A percentile compares a stretch with the other conserved stretches of the same genome.
These are phyloP conservation scores for Eucalyptus pauciflora DNA, from an alignment of 345 rosid genomes.

Conservation along the genomic window DNA sequence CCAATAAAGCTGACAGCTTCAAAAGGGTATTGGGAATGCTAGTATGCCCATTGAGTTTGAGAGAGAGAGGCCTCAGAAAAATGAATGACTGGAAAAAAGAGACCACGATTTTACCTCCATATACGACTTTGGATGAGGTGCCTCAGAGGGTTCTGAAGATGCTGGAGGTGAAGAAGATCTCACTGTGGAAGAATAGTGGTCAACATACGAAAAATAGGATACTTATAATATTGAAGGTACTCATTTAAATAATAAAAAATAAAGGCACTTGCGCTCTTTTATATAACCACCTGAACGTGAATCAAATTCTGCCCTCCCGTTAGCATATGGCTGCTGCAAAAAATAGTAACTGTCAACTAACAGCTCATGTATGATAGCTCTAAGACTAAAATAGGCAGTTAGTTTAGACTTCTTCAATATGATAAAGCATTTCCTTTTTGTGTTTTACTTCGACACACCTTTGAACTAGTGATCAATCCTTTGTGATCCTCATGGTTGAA, in stretches of 20 bases:
- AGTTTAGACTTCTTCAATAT: neutral
- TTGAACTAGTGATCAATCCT: constrained; percentile 15
- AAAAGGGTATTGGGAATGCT: neutral
- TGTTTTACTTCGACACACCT: constrained; percentile 31
- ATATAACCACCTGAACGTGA: constrained; percentile 47
- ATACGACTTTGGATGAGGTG: constrained; percentile 87
- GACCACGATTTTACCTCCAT: constrained; percentile 51
- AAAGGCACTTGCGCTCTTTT: neutral
- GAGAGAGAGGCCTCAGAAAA: neutral
- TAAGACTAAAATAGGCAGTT: neutral
- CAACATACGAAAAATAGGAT: neutral
- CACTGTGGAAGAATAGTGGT: constrained; percentile 27
- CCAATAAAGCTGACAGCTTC: neutral
- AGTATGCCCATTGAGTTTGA: neutral
- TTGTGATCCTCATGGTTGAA: constrained; percentile 41
- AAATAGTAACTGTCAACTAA: neutral
- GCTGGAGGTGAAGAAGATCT: constrained; percentile 69
- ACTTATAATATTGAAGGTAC: neutral
- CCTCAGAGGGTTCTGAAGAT: constrained; percentile 35
- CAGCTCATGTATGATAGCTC: neutral
- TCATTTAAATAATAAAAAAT: neutral
- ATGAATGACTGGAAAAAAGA: neutral
- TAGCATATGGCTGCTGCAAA: constrained; percentile 42
- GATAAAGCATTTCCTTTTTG: neutral
- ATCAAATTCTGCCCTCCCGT: constrained; percentile 50